Conservation (phyloP, 2,329 filamentous ascomycete genomes). For the Neofusicoccum cordaticola region DNA sequence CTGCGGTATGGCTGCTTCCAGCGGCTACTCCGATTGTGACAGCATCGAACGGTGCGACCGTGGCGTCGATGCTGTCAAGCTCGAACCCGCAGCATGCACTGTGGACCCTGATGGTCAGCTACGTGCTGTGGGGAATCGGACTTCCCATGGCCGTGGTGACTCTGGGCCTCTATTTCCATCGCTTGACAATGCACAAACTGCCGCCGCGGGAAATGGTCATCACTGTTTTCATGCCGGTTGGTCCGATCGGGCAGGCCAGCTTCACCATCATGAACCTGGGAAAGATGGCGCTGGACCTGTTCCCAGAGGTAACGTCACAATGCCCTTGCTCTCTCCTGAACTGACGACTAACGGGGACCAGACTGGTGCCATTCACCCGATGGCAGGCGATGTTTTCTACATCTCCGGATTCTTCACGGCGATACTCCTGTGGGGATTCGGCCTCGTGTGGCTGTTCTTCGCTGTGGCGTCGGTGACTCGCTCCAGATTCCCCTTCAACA, state of each 20-base stretch:
- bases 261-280: constrained; percentile 57
- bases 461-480: constrained; percentile 50
- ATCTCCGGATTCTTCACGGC: constrained; percentile 54
- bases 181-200: constrained; percentile 64
- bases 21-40: constrained; percentile 67
- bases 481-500: constrained; percentile 56
- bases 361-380: constrained; percentile 32
- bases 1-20: constrained; percentile 63
- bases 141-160: constrained; percentile 60
- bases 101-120: constrained; percentile 62
- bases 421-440: constrained; percentile 58
- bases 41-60: constrained; percentile 61
- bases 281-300: constrained; percentile 41
- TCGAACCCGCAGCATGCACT: constrained; percentile 55
- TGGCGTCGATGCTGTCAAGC: constrained; percentile 55
- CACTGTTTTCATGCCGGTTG: constrained; percentile 64
- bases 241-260: constrained; percentile 65
- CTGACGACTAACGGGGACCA: neutral
- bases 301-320: constrained; percentile 30
- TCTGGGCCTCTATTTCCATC: constrained; percentile 67
- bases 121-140: constrained; percentile 67
- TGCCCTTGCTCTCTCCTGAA: neutral
- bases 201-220: constrained; percentile 67
- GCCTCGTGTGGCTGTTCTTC: constrained; percentile 54
- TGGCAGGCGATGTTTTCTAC: constrained; percentile 57